Conservation (phyloP, 202 grass and related monocot species). For the Brachypodium distachyon region DNA sequence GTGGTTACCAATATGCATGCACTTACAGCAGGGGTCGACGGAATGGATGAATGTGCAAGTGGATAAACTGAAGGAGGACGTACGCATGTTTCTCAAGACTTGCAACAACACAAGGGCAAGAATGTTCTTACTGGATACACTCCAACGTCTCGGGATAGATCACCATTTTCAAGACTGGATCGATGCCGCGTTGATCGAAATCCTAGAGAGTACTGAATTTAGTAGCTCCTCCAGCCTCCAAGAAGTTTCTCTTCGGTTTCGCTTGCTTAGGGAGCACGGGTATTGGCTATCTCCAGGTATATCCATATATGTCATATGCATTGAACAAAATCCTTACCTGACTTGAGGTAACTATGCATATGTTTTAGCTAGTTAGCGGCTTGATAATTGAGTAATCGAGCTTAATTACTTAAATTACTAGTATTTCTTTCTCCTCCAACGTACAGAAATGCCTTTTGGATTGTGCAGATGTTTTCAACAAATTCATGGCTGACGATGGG, state of each 20-base stretch:
- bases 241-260: slow-evolving; percentile 29
- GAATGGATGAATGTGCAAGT: not conserved
- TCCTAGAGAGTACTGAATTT: not conserved
- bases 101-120: not conserved
- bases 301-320: too few species aligned
- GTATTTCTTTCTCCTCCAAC: too few species aligned
- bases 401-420: too few species aligned
- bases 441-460: not conserved
- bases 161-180: slow-evolving; percentile 33
- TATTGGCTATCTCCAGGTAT: slow-evolving; percentile 28
- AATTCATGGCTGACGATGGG: not conserved
- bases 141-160: slow-evolving; percentile 29
- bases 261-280: slow-evolving; percentile 33
- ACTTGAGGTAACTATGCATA: too few species aligned
- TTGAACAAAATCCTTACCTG: too few species aligned
- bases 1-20: too few species aligned
- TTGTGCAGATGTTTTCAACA: not conserved
- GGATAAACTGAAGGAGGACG: slow-evolving; percentile 10
- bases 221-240: slow-evolving; percentile 6
- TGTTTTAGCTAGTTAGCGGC: too few species aligned
- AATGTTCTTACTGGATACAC: slow-evolving; percentile 22
- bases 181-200: not conserved
- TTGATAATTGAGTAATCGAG: too few species aligned
- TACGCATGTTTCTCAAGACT: slow-evolving; percentile 1
- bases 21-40: not conserved